These are phyloP conservation scores for Seminavis robusta DNA, from an alignment of 108 stramenopile genomes.

Conservation along the genomic window DNA sequence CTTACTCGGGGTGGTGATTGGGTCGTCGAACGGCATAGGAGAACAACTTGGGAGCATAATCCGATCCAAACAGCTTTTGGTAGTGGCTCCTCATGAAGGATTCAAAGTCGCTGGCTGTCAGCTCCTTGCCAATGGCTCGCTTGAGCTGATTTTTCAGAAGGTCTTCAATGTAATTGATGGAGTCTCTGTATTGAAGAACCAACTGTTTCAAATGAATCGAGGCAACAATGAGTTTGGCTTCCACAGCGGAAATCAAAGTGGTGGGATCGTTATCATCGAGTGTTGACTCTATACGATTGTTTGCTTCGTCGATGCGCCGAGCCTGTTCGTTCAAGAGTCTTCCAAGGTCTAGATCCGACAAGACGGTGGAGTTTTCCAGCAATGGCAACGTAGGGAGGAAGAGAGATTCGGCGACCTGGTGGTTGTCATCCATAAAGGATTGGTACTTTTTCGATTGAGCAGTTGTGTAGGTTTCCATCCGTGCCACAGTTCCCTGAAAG, in stretches of 20 bases:
- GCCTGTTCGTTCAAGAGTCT: conserved; percentile 32
- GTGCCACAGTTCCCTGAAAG: too few species aligned
- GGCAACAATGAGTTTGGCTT: conserved; percentile 27
- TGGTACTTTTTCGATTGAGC: too few species aligned
- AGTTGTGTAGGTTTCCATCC: too few species aligned
- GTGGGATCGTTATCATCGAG: conserved; percentile 11
- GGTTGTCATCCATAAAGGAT: too few species aligned
- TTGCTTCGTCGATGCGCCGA: conserved; percentile 24
- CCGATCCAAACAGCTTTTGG: conserved; percentile 30
- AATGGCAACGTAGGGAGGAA: conserved; percentile 63
- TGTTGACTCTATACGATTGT: conserved; percentile 1
- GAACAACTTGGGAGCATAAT: conserved; percentile 56
- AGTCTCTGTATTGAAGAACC: neutral
- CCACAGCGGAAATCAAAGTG: conserved; percentile 21
- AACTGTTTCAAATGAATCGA: conserved; percentile 18
- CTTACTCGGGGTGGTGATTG: conserved; percentile 63
- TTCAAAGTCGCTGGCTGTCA: conserved; percentile 54
- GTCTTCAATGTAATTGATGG: conserved; percentile 52
- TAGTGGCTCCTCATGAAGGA: conserved; percentile 56
- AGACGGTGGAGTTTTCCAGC: conserved; percentile 30
- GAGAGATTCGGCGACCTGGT: conserved; percentile 19
- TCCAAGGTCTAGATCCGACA: conserved; percentile 28
- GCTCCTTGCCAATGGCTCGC: conserved; percentile 70
- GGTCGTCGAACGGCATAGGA: conserved; percentile 63
- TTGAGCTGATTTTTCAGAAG: conserved; percentile 55